A percentile compares a stretch with the other conserved stretches of the same genome.
phyloP scores from a whole-genome alignment of 352 stramenopile genomes.

The Phytopythium helicoides region DNA sequence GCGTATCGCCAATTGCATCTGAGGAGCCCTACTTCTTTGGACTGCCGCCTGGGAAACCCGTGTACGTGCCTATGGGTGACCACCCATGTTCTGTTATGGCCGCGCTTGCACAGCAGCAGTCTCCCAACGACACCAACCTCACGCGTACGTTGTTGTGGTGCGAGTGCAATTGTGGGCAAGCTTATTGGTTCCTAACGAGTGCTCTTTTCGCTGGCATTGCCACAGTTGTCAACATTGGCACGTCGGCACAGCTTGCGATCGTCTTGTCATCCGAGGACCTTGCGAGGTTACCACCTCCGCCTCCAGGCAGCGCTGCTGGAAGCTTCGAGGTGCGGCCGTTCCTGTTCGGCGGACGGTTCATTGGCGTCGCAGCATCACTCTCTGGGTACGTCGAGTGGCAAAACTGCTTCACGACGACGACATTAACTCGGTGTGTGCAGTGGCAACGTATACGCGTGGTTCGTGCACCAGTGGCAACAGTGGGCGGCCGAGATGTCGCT shows the following conservation, averaged over 20 bases:
- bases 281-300: slow-evolving; percentile 11
- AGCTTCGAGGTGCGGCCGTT: slow-evolving; percentile 81
- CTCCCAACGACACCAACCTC: slow-evolving; percentile 26
- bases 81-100: slow-evolving; percentile 74
- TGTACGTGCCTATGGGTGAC: slow-evolving; percentile 75
- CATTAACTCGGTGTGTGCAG: too few relatives aligned
- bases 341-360: slow-evolving; percentile 42
- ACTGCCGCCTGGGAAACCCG: slow-evolving; percentile 27
- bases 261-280: slow-evolving; percentile 41
- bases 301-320: slow-evolving; percentile 5
- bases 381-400: slow-evolving; percentile 42
- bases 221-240: slow-evolving; percentile 81
- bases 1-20: not conserved
- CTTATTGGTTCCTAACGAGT: not conserved
- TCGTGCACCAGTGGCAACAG: slow-evolving; percentile 55
- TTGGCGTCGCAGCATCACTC: slow-evolving; percentile 73
- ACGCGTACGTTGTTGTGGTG: slow-evolving; percentile 31
- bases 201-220: not conserved
- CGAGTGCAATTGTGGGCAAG: not conserved
- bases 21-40: slow-evolving; percentile 19
- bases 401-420: not conserved
- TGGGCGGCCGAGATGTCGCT: slow-evolving; percentile 54
- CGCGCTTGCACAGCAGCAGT: slow-evolving; percentile 31
- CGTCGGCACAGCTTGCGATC: slow-evolving; percentile 76
- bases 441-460: slow-evolving; percentile 67